Percentiles rank a stretch among this genome's conserved stretches.
phyloP scores from a whole-genome alignment of 1,284 basidiomycete genomes.

The Ceratobasidium sp. region DNA sequence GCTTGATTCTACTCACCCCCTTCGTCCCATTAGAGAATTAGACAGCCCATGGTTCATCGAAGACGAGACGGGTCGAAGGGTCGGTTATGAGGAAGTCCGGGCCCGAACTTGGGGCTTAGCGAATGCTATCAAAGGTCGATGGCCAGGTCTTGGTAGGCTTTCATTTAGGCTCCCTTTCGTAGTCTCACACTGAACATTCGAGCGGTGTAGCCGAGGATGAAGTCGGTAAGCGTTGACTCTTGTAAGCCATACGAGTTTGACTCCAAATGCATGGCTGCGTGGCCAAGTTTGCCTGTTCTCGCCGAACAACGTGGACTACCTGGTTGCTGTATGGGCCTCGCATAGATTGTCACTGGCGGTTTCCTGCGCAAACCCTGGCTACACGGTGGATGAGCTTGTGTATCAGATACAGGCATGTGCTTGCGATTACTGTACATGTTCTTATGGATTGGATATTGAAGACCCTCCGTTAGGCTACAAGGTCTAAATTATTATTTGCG shows the following conservation, averaged over 20 bases:
- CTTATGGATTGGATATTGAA: not conserved
- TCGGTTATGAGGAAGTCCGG: constrained; percentile 56
- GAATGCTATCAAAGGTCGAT: constrained; percentile 67
- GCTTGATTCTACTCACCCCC: constrained; percentile 64
- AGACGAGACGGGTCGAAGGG: constrained; percentile 63
- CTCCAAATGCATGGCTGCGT: not conserved
- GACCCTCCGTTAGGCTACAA: constrained; percentile 59
- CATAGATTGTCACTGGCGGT: constrained; percentile 61
- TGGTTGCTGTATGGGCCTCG: constrained; percentile 75
- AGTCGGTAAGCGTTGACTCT: constrained; percentile 60
- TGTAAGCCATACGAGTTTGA: not conserved
- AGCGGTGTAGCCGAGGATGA: constrained; percentile 54
- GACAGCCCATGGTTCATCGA: constrained; percentile 70
- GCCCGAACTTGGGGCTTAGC: constrained; percentile 68
- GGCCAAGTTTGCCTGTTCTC: constrained; percentile 28
- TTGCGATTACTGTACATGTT: not conserved
- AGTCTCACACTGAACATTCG: not conserved
- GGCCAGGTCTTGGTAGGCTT: constrained; percentile 56
- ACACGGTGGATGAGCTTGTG: constrained; percentile 69
- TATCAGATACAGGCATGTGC: constrained; percentile 30
- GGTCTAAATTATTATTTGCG: constrained; percentile 67
- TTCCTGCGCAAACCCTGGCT: constrained; percentile 71
- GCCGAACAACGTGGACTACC: constrained; percentile 66
- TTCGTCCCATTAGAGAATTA: constrained; percentile 58
- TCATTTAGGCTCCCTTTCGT: not conserved